Evolutionary conservation across 371 early-diverging fungal genomes (phyloP), one percentile per base, ranked within the genome.

Genomic region (Syncephalastrum sp.): DNA sequence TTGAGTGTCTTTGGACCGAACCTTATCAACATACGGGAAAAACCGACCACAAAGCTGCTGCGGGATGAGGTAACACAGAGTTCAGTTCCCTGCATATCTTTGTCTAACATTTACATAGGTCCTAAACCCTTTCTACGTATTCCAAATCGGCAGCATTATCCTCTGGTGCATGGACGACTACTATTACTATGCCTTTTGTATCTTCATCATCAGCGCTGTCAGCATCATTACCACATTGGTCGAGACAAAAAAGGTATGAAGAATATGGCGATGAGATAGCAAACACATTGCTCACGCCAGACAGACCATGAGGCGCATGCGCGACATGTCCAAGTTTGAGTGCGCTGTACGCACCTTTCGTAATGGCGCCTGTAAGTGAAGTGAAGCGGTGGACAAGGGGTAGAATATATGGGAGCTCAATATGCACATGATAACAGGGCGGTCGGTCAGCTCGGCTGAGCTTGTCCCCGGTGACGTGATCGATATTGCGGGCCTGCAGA

Each of bases 381-480:
- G 71, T 64, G 27, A 27, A 21, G 2, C 21, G 21, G 21, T 21
- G 21, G 21, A 21, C 21, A 21, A 21, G 1, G 21, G 21, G 21
- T 21, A 21, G 21, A 21, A 21, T 21, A 21, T 21, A 21, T 21
- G 0, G 0, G 21, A 21, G 21, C 21, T 21, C 21, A 21, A 21
- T 16, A 6, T 50, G 19, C 17, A 23, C 53, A 23, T 24, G 17
- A 19, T 55, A 45, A 57, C 16, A 72, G 78, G 85, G 85, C 76
- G 81, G 50, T 70, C 68, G 27, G 64, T 85, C 3, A 71, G 74
- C n/a, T 93, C 95, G 5, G 82, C 86, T n/a, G 93, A 96, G n/a
- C 75, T 99, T 45, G 91, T 97, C 8, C 95, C 96, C 8, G 97
- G 99, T 27, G 97, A 97, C 70, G 71, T 97, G n/a, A 87, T 94